A percentile compares a stretch with the other conserved stretches of the same genome.
Evolutionary conservation across 2,329 filamentous ascomycete genomes (phyloP).

Genomic region (Neoscytalidium dimidiatum): DNA sequence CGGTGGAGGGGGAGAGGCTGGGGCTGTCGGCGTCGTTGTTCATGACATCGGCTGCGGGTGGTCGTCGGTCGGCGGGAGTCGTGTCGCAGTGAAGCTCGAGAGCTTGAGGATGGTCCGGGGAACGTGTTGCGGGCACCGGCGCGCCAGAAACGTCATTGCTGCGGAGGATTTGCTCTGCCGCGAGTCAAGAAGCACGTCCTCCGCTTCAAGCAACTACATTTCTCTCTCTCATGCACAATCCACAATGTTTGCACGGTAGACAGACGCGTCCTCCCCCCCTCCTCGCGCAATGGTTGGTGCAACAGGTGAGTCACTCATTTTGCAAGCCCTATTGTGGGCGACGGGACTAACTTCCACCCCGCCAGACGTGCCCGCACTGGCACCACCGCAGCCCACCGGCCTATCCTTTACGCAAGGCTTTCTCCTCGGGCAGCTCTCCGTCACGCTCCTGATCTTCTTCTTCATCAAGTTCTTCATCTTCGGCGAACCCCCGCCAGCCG

Average conservation of each 20-base stretch:
- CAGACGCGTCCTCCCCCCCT: not conserved
- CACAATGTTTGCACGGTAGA: not conserved
- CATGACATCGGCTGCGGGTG: slow-evolving; percentile 4
- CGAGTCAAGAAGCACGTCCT: slow-evolving; percentile 14
- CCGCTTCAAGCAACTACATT: not conserved
- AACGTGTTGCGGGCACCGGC: not conserved
- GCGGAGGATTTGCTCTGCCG: slow-evolving; percentile 16
- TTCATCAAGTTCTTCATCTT: slow-evolving; percentile 99
- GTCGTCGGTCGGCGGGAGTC: not conserved
- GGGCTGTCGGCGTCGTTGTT: slow-evolving; percentile 19
- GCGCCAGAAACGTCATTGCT: slow-evolving; percentile 19
- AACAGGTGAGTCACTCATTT: not conserved
- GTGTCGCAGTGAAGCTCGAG: not conserved
- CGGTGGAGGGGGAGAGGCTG: slow-evolving; percentile 38
- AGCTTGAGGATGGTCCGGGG: not conserved
- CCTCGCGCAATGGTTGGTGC: slow-evolving; percentile 3
- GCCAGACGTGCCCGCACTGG: slow-evolving; percentile 16
- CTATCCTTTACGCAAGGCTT: slow-evolving; percentile 93
- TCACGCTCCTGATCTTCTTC: slow-evolving; percentile 84
- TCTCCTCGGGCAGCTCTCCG: slow-evolving; percentile 87
- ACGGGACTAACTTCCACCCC: not conserved
- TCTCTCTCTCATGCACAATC: not conserved
- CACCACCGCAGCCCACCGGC: slow-evolving; percentile 44
- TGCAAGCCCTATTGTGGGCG: not conserved
- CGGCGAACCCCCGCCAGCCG: slow-evolving; percentile 83